Percentiles rank a stretch among this genome's conserved stretches.
Conservation (phyloP, 495 filamentous ascomycete species). For the Cetradonia linearis region DNA sequence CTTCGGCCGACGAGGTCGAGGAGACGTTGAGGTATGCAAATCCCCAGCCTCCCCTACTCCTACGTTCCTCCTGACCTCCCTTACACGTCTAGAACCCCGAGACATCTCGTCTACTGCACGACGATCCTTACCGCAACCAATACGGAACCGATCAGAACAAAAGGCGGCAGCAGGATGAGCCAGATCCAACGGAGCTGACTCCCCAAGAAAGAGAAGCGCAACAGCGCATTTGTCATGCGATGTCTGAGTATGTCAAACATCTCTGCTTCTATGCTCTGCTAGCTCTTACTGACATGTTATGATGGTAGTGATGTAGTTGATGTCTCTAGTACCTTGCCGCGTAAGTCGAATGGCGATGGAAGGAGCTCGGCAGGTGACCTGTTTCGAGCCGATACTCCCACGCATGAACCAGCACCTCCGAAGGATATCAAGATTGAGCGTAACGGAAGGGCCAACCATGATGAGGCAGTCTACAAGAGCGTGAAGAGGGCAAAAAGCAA, state of each 20-base stretch:
- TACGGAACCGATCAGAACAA: conserved; percentile 40
- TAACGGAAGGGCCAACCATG: neutral
- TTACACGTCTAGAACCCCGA: conserved; percentile 34
- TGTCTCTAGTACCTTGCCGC: neutral
- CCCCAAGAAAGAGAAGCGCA: conserved; percentile 43
- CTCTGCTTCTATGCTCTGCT: neutral
- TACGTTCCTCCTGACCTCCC: conserved; percentile 15
- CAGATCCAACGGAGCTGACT: conserved; percentile 38
- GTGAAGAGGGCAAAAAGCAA: neutral
- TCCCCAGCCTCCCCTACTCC: conserved; percentile 7
- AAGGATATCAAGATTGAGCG: neutral
- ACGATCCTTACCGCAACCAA: conserved; percentile 41
- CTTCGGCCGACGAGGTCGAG: conserved; percentile 32
- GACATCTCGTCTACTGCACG: conserved; percentile 42
- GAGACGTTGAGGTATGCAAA: conserved; percentile 36
- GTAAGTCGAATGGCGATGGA: conserved; percentile 6
- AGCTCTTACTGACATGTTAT: neutral
- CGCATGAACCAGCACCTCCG: conserved; percentile 8
- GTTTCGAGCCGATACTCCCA: neutral
- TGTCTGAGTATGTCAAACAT: conserved; percentile 38
- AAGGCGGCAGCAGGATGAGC: conserved; percentile 34
- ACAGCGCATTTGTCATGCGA: conserved; percentile 43
- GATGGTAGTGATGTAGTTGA: conserved; percentile 2
- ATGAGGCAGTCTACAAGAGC: conserved; percentile 13
- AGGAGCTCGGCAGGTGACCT: neutral